Base-by-base conservation (phyloP, 352 stramenopile genomes). In the Globisporangium emineosum region DNA sequence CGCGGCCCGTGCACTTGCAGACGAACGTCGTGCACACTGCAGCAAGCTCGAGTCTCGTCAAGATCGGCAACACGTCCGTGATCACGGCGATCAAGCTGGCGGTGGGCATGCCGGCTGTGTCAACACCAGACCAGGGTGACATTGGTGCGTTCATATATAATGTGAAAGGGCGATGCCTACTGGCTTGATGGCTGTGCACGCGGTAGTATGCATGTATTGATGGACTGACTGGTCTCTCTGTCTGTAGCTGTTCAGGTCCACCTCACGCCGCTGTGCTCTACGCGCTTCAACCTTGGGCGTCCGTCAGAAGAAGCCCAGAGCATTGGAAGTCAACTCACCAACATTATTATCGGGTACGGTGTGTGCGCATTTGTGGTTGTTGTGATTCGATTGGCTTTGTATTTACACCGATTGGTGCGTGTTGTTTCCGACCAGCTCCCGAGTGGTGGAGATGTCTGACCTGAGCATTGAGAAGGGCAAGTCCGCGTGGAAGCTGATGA, bases 371-470 rank as follows among this genome's bases (percentile, higher is more conserved):
- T 5, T 50, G 5, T 45, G 10, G 37, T 45, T 45, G 57, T 61
- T 15, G 12, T 47, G 29, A 30, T 27, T 37, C 13, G 5, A 7
- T 4, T 29, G 21, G 29, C 33, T 15, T 37, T 60, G 33, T 51
- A 19, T 19, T 37, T 32, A 23, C 6, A 21, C 9, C 15, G 17
- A 45, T 37, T 30, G n/a, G 29, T 45, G 13, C 32, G 27, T 56
- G 32, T 12, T 66, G 35, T 13, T 50, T 17, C 17, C 5, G 42
- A 60, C 5, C 40, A 94, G 86, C 12, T 84, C 83, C 3, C 83
- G 82, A n/a, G 75, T 91, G 5, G 76, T 94, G 21, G 82, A 94
- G 65, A 89, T 94, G 78, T 82, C 82, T 56, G 80, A 83, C 23
- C 64, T 92, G 19, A 81, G 71, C 57, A 94, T 94, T 56, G 82